These are phyloP conservation scores for Tirmania nivea DNA, from an alignment of 495 filamentous ascomycete genomes.

Conservation along the genomic window DNA sequence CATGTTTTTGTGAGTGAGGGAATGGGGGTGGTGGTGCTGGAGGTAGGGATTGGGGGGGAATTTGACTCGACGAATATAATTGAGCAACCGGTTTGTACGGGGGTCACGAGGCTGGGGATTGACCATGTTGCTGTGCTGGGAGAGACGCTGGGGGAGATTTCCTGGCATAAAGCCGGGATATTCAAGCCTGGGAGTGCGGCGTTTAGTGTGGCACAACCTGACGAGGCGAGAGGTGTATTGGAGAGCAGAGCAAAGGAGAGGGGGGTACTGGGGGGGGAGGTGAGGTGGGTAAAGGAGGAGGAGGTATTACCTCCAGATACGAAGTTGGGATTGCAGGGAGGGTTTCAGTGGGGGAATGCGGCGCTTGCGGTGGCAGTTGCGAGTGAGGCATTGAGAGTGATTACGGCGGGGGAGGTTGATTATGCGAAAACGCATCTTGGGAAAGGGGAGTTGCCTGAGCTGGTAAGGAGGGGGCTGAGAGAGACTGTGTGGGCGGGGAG, in stretches of 20 bases:
- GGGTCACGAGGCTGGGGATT: constrained; percentile 70
- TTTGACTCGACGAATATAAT: constrained; percentile 91
- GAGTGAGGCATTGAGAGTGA: constrained; percentile 31
- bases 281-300: constrained; percentile 39
- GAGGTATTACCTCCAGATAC: constrained; percentile 35
- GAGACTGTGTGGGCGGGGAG: constrained; percentile 55
- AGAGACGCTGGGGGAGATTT: constrained; percentile 68
- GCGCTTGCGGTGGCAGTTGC: constrained; percentile 60
- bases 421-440: constrained; percentile 14
- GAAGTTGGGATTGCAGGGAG: constrained; percentile 52
- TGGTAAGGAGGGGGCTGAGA: constrained; percentile 56
- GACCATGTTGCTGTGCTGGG: constrained; percentile 70
- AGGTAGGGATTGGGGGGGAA: constrained; percentile 85
- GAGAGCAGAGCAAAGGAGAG: constrained; percentile 47
- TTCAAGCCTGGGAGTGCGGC: constrained; percentile 50
- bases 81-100: constrained; percentile 43
- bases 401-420: constrained; percentile 1
- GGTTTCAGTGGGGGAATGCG: constrained; percentile 76
- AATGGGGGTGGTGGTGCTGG: constrained; percentile 66
- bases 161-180: constrained; percentile 93
- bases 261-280: constrained; percentile 27
- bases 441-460: constrained; percentile 29
- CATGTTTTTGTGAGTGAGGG: constrained; percentile 65
- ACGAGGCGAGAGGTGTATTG: constrained; percentile 46
- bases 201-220: constrained; percentile 53